Evolutionary conservation across 2,329 filamentous ascomycete genomes (phyloP).

Genomic region (Chrysoporthe cubensis): DNA sequence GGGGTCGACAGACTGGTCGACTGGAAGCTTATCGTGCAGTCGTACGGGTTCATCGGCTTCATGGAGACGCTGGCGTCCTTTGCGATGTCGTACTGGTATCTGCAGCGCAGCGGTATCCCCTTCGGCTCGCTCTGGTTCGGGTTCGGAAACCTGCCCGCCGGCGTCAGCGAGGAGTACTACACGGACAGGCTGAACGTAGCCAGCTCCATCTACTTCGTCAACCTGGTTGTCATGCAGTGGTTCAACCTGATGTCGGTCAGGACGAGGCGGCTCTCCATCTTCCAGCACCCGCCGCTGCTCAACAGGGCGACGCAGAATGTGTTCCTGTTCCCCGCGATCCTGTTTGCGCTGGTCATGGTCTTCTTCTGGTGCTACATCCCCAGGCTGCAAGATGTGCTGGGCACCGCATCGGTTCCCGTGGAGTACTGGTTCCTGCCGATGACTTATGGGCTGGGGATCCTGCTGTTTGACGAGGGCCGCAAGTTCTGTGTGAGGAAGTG

Average conservation of each 20-base stretch:
- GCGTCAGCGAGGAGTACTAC: slow-evolving; percentile 58
- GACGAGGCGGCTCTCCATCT: slow-evolving; percentile 67
- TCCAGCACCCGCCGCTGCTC: slow-evolving; percentile 72
- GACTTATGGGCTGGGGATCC: slow-evolving; percentile 67
- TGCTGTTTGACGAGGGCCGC: slow-evolving; percentile 68
- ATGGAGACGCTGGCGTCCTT: slow-evolving; percentile 64
- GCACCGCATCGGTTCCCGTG: slow-evolving; percentile 66
- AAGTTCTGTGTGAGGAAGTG: slow-evolving; percentile 66
- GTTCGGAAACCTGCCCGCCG: slow-evolving; percentile 59
- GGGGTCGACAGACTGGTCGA: slow-evolving; percentile 75
- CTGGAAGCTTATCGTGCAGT: slow-evolving; percentile 71
- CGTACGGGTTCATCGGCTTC: slow-evolving; percentile 73
- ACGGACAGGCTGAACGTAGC: slow-evolving; percentile 62
- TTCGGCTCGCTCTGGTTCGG: slow-evolving; percentile 71
- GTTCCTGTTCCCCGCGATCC: slow-evolving; percentile 71
- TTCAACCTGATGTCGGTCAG: slow-evolving; percentile 75
- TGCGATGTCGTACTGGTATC: slow-evolving; percentile 70
- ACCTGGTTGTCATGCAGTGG: slow-evolving; percentile 80
- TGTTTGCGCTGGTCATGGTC: slow-evolving; percentile 70
- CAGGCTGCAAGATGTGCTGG: slow-evolving; percentile 62
- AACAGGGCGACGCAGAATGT: slow-evolving; percentile 68
- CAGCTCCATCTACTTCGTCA: slow-evolving; percentile 79
- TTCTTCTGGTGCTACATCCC: slow-evolving; percentile 74
- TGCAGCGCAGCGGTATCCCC: slow-evolving; percentile 63
- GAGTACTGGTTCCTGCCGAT: slow-evolving; percentile 80